Evolutionary conservation across 2,329 filamentous ascomycete species (phyloP).

Genomic region (Didymellaceae sp.): DNA sequence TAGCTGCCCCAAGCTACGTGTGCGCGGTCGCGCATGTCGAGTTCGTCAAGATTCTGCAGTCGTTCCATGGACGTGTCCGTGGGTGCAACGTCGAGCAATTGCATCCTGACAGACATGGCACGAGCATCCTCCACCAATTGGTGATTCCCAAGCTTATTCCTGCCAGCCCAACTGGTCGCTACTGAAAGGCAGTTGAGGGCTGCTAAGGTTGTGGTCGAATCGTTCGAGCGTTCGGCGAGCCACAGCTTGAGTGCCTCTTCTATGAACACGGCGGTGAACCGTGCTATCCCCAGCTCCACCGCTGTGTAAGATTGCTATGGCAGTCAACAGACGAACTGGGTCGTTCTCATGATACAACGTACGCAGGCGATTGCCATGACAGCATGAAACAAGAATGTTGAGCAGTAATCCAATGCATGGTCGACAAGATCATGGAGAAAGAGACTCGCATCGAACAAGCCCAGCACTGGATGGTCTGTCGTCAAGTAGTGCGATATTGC

Average conservation of each 20-base stretch:
- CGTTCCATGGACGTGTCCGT: background rate
- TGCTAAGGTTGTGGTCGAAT: conserved; percentile 8
- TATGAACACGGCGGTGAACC: background rate
- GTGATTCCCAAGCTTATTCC: conserved; percentile 6
- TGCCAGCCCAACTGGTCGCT: conserved; percentile 1
- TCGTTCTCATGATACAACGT: background rate
- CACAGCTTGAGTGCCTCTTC: conserved; percentile 14
- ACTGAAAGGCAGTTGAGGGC: conserved; percentile 16
- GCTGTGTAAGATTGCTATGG: conserved; percentile 13
- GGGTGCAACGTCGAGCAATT: conserved; percentile 2
- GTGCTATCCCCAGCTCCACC: background rate
- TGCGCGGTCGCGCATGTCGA: conserved; percentile 1
- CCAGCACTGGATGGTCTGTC: conserved; percentile 9
- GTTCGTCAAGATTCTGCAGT: background rate
- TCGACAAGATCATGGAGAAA: conserved; percentile 11
- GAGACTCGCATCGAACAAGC: conserved; percentile 15
- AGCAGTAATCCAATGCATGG: conserved; percentile 14
- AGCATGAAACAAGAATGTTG: conserved; percentile 15
- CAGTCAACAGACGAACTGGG: conserved; percentile 1
- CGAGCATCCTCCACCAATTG: conserved; percentile 11
- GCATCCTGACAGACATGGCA: conserved; percentile 14
- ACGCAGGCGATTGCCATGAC: conserved; percentile 18
- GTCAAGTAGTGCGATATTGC: conserved; percentile 11
- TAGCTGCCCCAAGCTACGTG: conserved; percentile 10
- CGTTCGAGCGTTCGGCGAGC: conserved; percentile 11